Percentiles rank a stretch among this genome's conserved stretches.
Evolutionary conservation across 306 rosid genomes (phyloP).

Genomic region (Biancaea sappan): DNA sequence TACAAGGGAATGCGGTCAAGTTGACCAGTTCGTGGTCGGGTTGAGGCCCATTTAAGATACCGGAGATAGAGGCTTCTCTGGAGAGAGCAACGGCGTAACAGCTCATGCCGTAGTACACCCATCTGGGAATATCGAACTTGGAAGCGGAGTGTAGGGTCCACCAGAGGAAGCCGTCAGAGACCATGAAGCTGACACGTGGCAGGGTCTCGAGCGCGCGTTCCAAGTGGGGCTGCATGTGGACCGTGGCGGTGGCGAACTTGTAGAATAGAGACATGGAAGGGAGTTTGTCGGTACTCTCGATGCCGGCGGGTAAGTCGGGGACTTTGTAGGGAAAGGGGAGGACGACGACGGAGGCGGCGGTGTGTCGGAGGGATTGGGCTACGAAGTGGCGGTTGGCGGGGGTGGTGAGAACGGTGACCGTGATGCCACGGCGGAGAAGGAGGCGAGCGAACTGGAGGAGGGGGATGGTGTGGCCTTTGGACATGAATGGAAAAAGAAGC

Average conservation of each 20-base stretch:
- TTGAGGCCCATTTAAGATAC: background rate
- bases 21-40: conserved; percentile 8
- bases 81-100: background rate
- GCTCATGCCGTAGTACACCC: conserved; percentile 39
- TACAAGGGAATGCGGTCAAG: conserved; percentile 39
- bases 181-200: conserved; percentile 40
- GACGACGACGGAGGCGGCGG: conserved; percentile 36
- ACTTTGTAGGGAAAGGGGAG: conserved; percentile 36
- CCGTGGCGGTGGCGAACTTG: conserved; percentile 37
- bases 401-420: conserved; percentile 52
- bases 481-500: conserved; percentile 54
- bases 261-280: conserved; percentile 32
- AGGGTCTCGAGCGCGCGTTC: conserved; percentile 36
- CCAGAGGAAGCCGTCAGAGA: conserved; percentile 60
- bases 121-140: conserved; percentile 39
- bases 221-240: conserved; percentile 41
- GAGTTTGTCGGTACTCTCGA: conserved; percentile 45
- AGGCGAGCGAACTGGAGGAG: conserved; percentile 50
- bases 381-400: conserved; percentile 43
- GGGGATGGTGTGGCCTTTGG: conserved; percentile 66
- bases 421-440: conserved; percentile 38
- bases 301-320: conserved; percentile 44
- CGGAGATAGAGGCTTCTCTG: background rate
- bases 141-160: conserved; percentile 54
- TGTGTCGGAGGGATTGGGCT: conserved; percentile 25